These are phyloP conservation scores for Carex littledalei DNA, from an alignment of 176 grass and related monocot genomes.

Conservation along the genomic window DNA sequence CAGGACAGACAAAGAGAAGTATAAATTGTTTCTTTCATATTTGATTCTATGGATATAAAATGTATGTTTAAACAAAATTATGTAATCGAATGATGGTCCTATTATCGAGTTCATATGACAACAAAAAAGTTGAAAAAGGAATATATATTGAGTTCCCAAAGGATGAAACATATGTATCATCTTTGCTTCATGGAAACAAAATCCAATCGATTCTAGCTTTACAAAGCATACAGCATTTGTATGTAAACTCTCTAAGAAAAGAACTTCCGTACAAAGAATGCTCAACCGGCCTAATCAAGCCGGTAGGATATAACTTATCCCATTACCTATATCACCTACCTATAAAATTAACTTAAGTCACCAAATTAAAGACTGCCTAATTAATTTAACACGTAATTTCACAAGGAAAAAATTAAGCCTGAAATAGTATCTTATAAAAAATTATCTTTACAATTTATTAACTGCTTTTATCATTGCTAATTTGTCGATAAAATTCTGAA, in stretches of 20 bases:
- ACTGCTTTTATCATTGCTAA: too few species aligned
- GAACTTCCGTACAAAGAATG: not conserved
- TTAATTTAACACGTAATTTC: too few species aligned
- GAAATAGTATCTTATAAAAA: too few species aligned
- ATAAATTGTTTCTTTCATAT: not conserved
- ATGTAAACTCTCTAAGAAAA: constrained; percentile 11
- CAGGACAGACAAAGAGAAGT: not conserved
- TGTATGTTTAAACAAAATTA: not conserved
- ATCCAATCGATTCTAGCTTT: constrained; percentile 11
- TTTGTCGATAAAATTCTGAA: too few species aligned
- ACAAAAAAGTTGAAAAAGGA: not conserved
- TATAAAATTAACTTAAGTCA: constrained; percentile 28
- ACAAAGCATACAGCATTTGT: constrained; percentile 16
- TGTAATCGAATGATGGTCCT: not conserved
- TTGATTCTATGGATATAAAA: not conserved
- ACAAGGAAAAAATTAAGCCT: too few species aligned
- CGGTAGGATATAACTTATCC: constrained; percentile 14
- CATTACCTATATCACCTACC: constrained; percentile 45
- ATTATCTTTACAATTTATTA: too few species aligned
- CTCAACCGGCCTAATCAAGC: too few species aligned
- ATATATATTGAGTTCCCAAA: not conserved
- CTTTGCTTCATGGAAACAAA: constrained; percentile 4
- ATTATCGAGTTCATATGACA: not conserved
- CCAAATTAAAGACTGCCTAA: too few species aligned
- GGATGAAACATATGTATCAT: not conserved